Conservation (phyloP, 768 basidiomycete genomes). For the Pulveroboletus sp. region DNA sequence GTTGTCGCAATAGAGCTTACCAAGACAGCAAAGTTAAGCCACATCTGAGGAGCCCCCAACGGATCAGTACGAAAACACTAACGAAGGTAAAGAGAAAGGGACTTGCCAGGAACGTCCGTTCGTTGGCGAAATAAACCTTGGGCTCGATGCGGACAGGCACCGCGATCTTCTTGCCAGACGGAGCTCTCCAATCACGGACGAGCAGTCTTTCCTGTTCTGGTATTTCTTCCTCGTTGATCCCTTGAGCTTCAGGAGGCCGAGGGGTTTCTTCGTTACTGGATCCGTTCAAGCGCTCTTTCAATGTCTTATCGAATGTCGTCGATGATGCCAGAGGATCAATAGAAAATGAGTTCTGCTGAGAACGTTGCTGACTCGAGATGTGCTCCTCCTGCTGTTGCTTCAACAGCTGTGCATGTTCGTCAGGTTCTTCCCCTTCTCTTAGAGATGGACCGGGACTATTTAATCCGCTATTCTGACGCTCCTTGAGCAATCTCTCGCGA, state of each 20-base stretch:
- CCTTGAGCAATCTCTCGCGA: constrained; percentile 76
- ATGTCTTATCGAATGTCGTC: constrained; percentile 75
- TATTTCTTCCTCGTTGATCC: constrained; percentile 35
- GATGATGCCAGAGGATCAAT: constrained; percentile 88
- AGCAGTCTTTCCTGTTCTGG: constrained; percentile 51
- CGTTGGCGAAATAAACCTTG: constrained; percentile 95
- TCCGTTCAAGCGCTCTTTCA: constrained; percentile 60
- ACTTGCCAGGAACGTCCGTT: constrained; percentile 89
- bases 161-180: constrained; percentile 82
- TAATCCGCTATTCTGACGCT: constrained; percentile 20
- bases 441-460: constrained; percentile 6
- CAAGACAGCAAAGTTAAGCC: constrained; percentile 84
- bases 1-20: constrained; percentile 88
- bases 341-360: constrained; percentile 40
- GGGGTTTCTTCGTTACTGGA: constrained; percentile 19
- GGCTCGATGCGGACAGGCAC: constrained; percentile 97
- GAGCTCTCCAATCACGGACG: constrained; percentile 69
- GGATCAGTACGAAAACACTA: background rate
- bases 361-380: constrained; percentile 9
- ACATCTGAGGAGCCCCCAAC: constrained; percentile 51
- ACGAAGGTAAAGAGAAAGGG: background rate
- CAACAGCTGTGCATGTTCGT: constrained; percentile 39
- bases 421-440: constrained; percentile 25
- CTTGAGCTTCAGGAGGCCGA: constrained; percentile 27
- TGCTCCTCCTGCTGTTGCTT: constrained; percentile 22